A percentile compares a stretch with the other conserved stretches of the same genome.
Conservation (phyloP, 192 early-diverging fungal species). For the Haplosporangium gracile region DNA sequence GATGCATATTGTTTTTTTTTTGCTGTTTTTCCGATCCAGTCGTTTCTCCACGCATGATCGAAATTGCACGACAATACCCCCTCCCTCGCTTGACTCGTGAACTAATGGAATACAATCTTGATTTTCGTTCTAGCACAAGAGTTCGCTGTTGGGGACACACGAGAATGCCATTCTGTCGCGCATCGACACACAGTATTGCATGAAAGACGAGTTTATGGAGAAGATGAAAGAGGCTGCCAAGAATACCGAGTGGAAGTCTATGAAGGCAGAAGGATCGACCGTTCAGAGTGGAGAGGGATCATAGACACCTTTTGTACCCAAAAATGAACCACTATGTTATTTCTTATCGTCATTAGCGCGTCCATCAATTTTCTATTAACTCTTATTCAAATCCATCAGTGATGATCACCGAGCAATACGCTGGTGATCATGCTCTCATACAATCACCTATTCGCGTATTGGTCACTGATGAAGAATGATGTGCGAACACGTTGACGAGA, state of each 20-base stretch:
- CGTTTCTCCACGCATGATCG: constrained; percentile 1
- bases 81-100: neutral
- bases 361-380: neutral
- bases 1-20: neutral
- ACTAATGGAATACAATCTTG: neutral
- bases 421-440: no score
- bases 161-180: constrained; percentile 54
- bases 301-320: neutral
- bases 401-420: no score
- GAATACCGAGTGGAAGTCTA: constrained; percentile 38
- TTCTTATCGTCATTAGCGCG: neutral
- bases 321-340: neutral
- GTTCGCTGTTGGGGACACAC: constrained; percentile 33
- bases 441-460: no score
- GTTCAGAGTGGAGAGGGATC: constrained; percentile 14
- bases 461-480: no score
- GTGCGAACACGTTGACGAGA: no score
- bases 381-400: no score
- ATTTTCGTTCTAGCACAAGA: constrained; percentile 23
- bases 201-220: constrained; percentile 51
- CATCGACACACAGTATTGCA: constrained; percentile 52
- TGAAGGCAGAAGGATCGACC: constrained; percentile 15
- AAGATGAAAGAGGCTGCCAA: constrained; percentile 57
- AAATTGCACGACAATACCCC: neutral
- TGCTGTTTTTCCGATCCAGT: neutral